Evolutionary conservation across 2,329 filamentous ascomycete species (phyloP).

Genomic region (Aspergillus vadensis): DNA sequence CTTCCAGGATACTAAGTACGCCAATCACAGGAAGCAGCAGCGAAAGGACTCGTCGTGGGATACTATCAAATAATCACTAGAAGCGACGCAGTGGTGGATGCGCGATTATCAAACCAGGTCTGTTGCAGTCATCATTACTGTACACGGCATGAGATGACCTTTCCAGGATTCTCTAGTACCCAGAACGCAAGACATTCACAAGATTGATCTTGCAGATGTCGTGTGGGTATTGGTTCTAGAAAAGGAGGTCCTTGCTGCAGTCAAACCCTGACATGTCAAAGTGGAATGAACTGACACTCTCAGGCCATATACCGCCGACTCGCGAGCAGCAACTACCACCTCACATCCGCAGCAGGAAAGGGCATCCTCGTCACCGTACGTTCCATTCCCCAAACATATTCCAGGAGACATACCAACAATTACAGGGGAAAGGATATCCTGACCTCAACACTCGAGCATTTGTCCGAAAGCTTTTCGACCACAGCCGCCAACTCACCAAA

Average conservation of each 20-base stretch:
- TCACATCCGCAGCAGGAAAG: slow-evolving; percentile 39
- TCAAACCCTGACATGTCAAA: not conserved
- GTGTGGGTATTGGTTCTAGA: slow-evolving; percentile 65
- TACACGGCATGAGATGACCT: not conserved
- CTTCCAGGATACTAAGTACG: too few relatives aligned
- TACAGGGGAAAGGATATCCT: slow-evolving; percentile 65
- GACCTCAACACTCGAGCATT: slow-evolving; percentile 61
- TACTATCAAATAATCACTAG: slow-evolving; percentile 30
- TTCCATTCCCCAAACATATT: not conserved
- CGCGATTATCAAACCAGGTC: slow-evolving; percentile 37
- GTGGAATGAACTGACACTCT: not conserved
- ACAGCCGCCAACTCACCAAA: slow-evolving; percentile 22
- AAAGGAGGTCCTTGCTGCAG: slow-evolving; percentile 56
- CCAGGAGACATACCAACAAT: not conserved
- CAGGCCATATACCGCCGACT: slow-evolving; percentile 64
- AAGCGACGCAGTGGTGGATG: slow-evolving; percentile 38
- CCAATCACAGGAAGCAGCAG: slow-evolving; percentile 40
- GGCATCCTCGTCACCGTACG: slow-evolving; percentile 61
- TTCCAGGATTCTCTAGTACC: slow-evolving; percentile 58
- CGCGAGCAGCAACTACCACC: slow-evolving; percentile 51
- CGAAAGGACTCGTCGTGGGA: slow-evolving; percentile 48
- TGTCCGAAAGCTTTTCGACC: slow-evolving; percentile 48
- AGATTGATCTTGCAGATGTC: slow-evolving; percentile 48
- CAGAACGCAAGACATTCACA: slow-evolving; percentile 47
- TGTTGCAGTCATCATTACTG: not conserved